These are phyloP conservation scores for Barnettozyma hawaiiensis DNA, from an alignment of 1,139 yeast species.

Conservation along the genomic window DNA sequence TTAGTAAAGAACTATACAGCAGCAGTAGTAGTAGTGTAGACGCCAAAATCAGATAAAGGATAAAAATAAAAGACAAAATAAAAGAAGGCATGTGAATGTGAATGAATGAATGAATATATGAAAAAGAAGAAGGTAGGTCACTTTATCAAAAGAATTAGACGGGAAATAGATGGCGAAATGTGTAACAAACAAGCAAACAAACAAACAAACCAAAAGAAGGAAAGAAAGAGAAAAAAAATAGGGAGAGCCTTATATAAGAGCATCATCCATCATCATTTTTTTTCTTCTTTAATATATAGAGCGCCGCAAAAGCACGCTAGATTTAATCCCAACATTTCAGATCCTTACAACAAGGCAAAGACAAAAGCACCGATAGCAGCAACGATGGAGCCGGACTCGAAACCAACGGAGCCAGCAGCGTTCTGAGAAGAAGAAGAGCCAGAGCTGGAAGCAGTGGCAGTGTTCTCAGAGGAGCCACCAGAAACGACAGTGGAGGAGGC, in stretches of 20 bases:
- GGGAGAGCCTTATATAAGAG: not conserved
- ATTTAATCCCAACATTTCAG: no score
- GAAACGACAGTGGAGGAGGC: slow-evolving; percentile 39
- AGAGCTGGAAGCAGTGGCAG: slow-evolving; percentile 30
- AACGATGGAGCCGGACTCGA: slow-evolving; percentile 27
- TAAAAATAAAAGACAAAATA: no score
- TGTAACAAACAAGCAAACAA: no score
- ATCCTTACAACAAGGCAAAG: slow-evolving; percentile 53
- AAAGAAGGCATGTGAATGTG: not conserved
- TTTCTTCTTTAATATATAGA: no score
- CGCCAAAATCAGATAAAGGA: no score
- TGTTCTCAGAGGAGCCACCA: slow-evolving; percentile 29
- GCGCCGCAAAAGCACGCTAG: no score
- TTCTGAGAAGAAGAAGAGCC: slow-evolving; percentile 19
- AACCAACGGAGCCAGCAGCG: slow-evolving; percentile 20
- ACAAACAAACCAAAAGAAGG: no score
- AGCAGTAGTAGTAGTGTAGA: not conserved
- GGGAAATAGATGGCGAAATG: not conserved
- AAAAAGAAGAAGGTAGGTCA: no score
- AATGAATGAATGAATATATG: no score
- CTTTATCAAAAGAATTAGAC: not conserved
- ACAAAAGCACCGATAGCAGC: slow-evolving; percentile 52
- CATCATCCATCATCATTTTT: not conserved
- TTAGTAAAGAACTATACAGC: slow-evolving; percentile 1
- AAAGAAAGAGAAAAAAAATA: not conserved